Evolutionary conservation across 2,329 filamentous ascomycete species (phyloP).

Genomic region (Hyphodiscus sp.): DNA sequence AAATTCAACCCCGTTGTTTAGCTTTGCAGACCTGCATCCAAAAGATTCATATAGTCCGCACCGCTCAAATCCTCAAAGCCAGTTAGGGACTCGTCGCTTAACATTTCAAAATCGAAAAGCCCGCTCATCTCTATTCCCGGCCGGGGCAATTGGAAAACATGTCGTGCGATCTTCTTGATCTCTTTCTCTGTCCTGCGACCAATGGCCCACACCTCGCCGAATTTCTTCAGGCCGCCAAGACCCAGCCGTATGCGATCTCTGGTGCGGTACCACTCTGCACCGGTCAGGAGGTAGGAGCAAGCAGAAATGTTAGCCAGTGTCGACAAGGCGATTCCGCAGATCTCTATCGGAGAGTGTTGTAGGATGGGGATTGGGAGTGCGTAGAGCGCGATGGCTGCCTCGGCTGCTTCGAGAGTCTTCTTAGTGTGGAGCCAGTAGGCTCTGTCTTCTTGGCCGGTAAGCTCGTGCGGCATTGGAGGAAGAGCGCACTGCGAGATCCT

Average conservation of each 20-base stretch:
- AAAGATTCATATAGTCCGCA: neutral
- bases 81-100: neutral
- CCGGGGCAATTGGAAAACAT: slow-evolving; percentile 8
- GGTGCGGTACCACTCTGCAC: slow-evolving; percentile 35
- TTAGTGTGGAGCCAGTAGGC: slow-evolving; percentile 41
- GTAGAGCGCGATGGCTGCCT: slow-evolving; percentile 48
- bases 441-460: slow-evolving; percentile 6
- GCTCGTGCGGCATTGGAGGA: slow-evolving; percentile 7
- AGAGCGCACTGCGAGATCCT: slow-evolving; percentile 15
- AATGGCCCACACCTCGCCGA: slow-evolving; percentile 51
- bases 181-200: slow-evolving; percentile 48
- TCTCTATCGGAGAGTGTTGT: slow-evolving; percentile 51
- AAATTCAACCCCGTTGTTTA: neutral
- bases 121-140: neutral
- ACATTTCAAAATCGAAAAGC: neutral
- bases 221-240: slow-evolving; percentile 49
- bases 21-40: neutral
- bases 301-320: slow-evolving; percentile 55
- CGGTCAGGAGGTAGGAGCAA: slow-evolving; percentile 44
- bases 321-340: slow-evolving; percentile 47
- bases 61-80: neutral
- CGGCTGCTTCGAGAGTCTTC: slow-evolving; percentile 52
- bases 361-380: slow-evolving; percentile 48
- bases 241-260: slow-evolving; percentile 51
- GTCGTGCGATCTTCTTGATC: slow-evolving; percentile 19